Evolutionary conservation across 768 basidiomycete species (phyloP).

Genomic region (Serpula lacrymans): DNA sequence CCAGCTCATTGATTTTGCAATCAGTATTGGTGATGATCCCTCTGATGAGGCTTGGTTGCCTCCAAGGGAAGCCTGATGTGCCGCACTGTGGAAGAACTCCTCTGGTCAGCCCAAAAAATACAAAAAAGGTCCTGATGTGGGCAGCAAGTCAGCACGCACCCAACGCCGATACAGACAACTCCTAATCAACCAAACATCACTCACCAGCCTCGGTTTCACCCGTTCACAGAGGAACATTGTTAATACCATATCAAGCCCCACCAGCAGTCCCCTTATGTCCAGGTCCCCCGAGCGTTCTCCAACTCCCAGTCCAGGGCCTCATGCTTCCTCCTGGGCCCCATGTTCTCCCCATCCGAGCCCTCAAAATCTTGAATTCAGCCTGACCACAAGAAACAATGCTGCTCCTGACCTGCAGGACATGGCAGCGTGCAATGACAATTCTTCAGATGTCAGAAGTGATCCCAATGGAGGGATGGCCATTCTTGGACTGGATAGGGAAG

Average conservation of each 20-base stretch:
- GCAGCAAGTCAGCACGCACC: conserved; percentile 1
- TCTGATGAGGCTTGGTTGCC: conserved; percentile 1
- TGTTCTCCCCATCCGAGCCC: too few species aligned
- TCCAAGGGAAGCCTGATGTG: background rate
- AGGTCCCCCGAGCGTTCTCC: too few species aligned
- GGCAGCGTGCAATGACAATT: too few species aligned
- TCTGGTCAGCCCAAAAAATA: background rate
- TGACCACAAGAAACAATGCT: too few species aligned
- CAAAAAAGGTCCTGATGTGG: conserved; percentile 6
- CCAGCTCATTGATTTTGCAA: conserved; percentile 1
- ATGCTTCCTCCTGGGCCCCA: too few species aligned
- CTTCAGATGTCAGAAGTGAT: too few species aligned
- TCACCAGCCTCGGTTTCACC: background rate
- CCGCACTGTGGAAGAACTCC: background rate
- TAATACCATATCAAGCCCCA: background rate
- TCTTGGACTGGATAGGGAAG: conserved; percentile 3
- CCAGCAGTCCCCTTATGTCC: too few species aligned
- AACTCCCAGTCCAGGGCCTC: too few species aligned
- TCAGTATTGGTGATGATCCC: conserved; percentile 1
- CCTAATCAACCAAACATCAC: background rate
- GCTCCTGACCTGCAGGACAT: too few species aligned
- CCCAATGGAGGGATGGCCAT: conserved; percentile 2
- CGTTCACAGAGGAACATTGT: background rate
- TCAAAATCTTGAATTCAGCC: too few species aligned
- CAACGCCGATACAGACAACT: conserved; percentile 1